A percentile compares a stretch with the other conserved stretches of the same genome.
phyloP scores from a whole-genome alignment of 768 basidiomycete genomes.

The Nevesoporus exiguus region DNA sequence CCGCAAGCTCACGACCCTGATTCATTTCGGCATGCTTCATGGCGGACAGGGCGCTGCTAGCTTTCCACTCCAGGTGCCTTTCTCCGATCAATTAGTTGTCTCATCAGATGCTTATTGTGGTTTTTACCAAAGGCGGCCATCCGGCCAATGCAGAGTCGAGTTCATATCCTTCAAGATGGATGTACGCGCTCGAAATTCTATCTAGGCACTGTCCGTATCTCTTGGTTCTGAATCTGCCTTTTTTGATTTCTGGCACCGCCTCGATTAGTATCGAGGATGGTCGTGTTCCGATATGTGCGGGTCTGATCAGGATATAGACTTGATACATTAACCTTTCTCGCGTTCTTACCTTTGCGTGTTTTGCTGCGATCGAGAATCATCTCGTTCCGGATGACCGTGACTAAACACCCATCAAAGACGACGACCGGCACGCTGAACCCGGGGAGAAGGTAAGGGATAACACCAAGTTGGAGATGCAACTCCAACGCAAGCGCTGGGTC shows the following conservation, averaged over 20 bases:
- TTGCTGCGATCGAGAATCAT: background rate
- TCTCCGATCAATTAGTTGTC: slow-evolving; percentile 16
- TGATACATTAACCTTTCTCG: background rate
- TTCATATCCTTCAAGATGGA: background rate
- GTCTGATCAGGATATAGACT: background rate
- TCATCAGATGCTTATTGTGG: background rate
- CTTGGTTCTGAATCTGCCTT: background rate
- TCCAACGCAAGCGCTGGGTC: no score
- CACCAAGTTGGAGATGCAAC: no score
- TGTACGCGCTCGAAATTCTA: background rate
- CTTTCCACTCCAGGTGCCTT: slow-evolving; percentile 15
- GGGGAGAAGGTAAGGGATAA: no score
- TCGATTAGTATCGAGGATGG: background rate
- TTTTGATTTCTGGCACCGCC: slow-evolving; percentile 4
- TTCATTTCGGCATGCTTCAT: slow-evolving; percentile 29
- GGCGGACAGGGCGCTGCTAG: slow-evolving; percentile 10
- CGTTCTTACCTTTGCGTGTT: background rate
- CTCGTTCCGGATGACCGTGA: no score
- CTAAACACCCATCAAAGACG: no score
- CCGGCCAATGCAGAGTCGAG: background rate
- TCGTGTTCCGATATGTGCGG: slow-evolving; percentile 5
- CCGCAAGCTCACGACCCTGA: slow-evolving; percentile 21
- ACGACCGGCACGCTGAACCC: no score
- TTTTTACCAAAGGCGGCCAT: slow-evolving; percentile 5
- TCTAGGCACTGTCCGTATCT: background rate